Conservation (phyloP, 2,329 filamentous ascomycete genomes). For the Phialophora tarda region DNA sequence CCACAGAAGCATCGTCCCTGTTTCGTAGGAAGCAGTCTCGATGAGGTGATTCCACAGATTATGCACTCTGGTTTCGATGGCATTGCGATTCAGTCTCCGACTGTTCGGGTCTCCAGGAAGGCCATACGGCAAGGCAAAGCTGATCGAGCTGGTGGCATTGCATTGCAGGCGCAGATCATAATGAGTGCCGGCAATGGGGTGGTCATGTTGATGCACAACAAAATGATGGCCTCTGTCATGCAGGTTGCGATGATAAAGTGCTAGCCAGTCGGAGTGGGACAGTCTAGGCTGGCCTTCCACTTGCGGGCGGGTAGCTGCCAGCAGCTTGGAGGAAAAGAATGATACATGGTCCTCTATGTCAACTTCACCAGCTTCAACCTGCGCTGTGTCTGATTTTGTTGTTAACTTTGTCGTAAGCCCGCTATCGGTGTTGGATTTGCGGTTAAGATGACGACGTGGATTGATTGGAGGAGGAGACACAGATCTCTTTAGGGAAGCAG, state of each 20-base stretch:
- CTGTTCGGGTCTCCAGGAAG: constrained; percentile 65
- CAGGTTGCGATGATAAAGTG: constrained; percentile 57
- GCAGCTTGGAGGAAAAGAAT: constrained; percentile 55
- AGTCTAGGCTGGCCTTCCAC: constrained; percentile 44
- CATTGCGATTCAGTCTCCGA: constrained; percentile 61
- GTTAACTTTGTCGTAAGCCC: constrained; percentile 1
- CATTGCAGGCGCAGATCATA: constrained; percentile 75
- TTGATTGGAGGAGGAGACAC: constrained; percentile 34
- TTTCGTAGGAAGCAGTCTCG: constrained; percentile 61
- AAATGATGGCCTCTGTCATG: constrained; percentile 61
- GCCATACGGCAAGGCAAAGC: constrained; percentile 69
- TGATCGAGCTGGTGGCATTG: constrained; percentile 68
- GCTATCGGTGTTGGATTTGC: constrained; percentile 9
- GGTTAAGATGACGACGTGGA: constrained; percentile 4
- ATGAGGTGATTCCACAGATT: constrained; percentile 68
- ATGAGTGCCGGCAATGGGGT: constrained; percentile 70
- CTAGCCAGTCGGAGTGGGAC: constrained; percentile 50
- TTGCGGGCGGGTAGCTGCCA: constrained; percentile 40
- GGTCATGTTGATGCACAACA: constrained; percentile 75
- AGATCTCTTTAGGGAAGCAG: constrained; percentile 28
- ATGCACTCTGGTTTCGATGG: constrained; percentile 67
- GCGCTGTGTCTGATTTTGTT: constrained; percentile 43
- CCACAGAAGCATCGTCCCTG: constrained; percentile 67
- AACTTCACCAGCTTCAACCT: constrained; percentile 59
- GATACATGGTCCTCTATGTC: constrained; percentile 56